phyloP scores from a whole-genome alignment of 805 yeast genomes.

The Tetrapisispora fleetii region DNA sequence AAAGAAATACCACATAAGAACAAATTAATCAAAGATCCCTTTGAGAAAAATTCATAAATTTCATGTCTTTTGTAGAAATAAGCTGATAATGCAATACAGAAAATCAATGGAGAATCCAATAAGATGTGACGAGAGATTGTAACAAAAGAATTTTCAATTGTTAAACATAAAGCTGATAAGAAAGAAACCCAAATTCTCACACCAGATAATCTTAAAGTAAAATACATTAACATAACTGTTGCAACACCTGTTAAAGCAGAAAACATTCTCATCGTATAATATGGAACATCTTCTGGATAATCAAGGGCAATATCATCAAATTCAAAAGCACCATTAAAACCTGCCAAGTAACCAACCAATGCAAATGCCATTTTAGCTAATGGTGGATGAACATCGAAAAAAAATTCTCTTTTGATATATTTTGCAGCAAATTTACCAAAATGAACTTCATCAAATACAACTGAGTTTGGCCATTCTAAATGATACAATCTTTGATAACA shows the following conservation, averaged over 20 bases:
- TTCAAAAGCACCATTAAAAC: slow-evolving; percentile 60
- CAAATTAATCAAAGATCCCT: slow-evolving; percentile 49
- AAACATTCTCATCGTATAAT: slow-evolving; percentile 56
- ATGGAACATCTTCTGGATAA: slow-evolving; percentile 52
- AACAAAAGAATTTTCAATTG: slow-evolving; percentile 56
- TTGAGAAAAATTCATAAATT: slow-evolving; percentile 49
- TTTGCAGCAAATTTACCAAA: slow-evolving; percentile 94
- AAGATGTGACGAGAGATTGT: slow-evolving; percentile 70
- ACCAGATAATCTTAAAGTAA: slow-evolving; percentile 64
- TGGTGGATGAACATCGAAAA: slow-evolving; percentile 76
- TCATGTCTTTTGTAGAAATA: slow-evolving; percentile 61
- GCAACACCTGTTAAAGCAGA: slow-evolving; percentile 61
- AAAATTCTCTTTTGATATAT: slow-evolving; percentile 55
- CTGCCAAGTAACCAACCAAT: slow-evolving; percentile 55
- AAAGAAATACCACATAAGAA: slow-evolving; percentile 57
- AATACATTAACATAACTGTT: slow-evolving; percentile 54
- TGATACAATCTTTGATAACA: slow-evolving; percentile 48
- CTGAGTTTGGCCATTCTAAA: slow-evolving; percentile 62
- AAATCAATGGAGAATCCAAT: slow-evolving; percentile 65
- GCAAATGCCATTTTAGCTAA: slow-evolving; percentile 69
- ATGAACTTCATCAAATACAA: slow-evolving; percentile 88
- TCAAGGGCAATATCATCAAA: slow-evolving; percentile 57
- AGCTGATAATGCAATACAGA: slow-evolving; percentile 64
- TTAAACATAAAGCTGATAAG: slow-evolving; percentile 43
- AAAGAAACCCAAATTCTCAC: slow-evolving; percentile 56